Percentiles rank a stretch among this genome's conserved stretches.
phyloP scores from a whole-genome alignment of 768 basidiomycete genomes.

The Antrodiella citrinella region DNA sequence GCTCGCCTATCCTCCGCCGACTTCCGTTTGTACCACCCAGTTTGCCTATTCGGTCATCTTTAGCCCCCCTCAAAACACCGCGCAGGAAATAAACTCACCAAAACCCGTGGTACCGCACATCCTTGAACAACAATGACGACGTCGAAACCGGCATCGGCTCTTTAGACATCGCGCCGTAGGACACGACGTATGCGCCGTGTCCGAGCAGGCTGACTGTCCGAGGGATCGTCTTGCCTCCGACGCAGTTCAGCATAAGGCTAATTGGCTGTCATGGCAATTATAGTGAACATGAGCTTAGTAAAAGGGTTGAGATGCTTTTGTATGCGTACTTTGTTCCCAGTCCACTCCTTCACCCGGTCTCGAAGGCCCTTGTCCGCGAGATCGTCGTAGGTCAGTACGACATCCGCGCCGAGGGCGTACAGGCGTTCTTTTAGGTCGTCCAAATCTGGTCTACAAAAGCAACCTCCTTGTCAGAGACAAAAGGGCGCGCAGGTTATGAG shows the following conservation, averaged over 20 bases:
- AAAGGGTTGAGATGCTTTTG: too few relatives aligned
- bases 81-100: too few relatives aligned
- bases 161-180: constrained; percentile 90
- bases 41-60: constrained; percentile 28
- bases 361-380: constrained; percentile 49
- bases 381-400: constrained; percentile 74
- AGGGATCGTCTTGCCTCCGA: constrained; percentile 60
- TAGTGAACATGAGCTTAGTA: too few relatives aligned
- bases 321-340: constrained; percentile 44
- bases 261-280: too few relatives aligned
- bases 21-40: constrained; percentile 53
- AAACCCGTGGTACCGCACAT: constrained; percentile 67
- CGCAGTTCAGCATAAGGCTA: constrained; percentile 46
- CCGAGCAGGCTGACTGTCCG: constrained; percentile 64
- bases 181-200: constrained; percentile 63
- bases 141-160: constrained; percentile 71
- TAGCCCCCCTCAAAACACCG: too few relatives aligned
- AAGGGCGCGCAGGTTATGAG: not conserved
- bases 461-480: too few relatives aligned
- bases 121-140: constrained; percentile 79
- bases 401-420: constrained; percentile 57
- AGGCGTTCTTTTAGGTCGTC: constrained; percentile 43
- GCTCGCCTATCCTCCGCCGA: constrained; percentile 38
- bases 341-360: constrained; percentile 54
- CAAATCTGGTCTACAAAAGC: constrained; percentile 40